Base-by-base conservation (phyloP, 2,329 filamentous ascomycete species). In the Alternaria ethzedia region DNA sequence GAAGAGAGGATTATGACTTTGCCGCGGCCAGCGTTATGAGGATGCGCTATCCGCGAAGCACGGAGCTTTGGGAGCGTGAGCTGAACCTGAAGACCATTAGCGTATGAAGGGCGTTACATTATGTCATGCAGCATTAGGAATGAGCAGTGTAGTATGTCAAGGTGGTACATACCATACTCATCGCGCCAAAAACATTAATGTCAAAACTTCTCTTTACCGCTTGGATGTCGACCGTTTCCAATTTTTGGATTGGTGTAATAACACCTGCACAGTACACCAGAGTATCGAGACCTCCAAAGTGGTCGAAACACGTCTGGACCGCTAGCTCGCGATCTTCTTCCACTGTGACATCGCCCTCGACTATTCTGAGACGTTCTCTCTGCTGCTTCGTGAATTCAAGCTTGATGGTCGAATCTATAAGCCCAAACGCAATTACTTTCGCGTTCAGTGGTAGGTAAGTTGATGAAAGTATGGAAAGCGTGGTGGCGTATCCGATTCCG, bases 151-250 rank as follows among this genome's bases (percentile, higher is more conserved):
- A 30, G 25, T 5, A 23, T 25, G 20, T 41, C 30, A 41, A 52
- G 30, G 6, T 25, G 9, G 9, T 25, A 41, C 63, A 6, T 71
- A 72, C 73, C 68, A 74, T 73, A 4, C 58, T 67, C 62, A 73
- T 70, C 4, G 68, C 66, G 10, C 71, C 73, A 36, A 75, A 74
- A 23, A 74, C 67, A 60, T 75, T 74, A 20, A 73, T 67, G 36
- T 70, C 71, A 52, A 68, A 74, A 10, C 66, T 61, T 41, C 25
- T 60, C 46, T 72, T 69, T 9, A 69, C 62, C 9, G 59, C 66
- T 12, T 67, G 64, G 0, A 74, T 57, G 44, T 72, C 56, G 21
- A 74, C 11, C 11, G 71, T 68, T 23, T 71, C 69, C 4, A 72
- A 59, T 17, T 64, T 44, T 46, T 70, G 63, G 28, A 74, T 72